A percentile compares a stretch with the other conserved stretches of the same genome.
Evolutionary conservation across 768 basidiomycete genomes (phyloP).

Genomic region (Boletellus emodensis): DNA sequence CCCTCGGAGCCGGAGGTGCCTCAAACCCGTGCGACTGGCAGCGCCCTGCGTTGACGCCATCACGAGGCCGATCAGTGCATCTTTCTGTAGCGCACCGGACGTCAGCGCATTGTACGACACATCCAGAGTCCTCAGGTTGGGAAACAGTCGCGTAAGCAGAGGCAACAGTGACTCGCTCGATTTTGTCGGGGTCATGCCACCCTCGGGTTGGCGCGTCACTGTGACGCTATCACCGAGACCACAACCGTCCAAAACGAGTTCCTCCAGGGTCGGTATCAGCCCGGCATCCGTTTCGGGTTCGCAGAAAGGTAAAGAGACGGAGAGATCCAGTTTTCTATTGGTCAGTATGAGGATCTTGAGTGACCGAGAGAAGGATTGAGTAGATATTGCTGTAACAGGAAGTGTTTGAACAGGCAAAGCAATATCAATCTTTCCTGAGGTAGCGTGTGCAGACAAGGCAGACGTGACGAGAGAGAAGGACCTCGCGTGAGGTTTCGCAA

Average conservation of each 20-base stretch:
- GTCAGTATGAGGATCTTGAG: slow-evolving; percentile 56
- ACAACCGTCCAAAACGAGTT: slow-evolving; percentile 72
- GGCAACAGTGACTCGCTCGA: slow-evolving; percentile 54
- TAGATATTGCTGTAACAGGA: slow-evolving; percentile 58
- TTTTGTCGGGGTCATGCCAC: slow-evolving; percentile 37
- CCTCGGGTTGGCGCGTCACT: slow-evolving; percentile 36
- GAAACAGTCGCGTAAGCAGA: slow-evolving; percentile 63
- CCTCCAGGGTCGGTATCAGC: slow-evolving; percentile 65
- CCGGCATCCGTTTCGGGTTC: slow-evolving; percentile 29
- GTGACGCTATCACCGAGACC: slow-evolving; percentile 58
- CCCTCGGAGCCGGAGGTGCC: slow-evolving; percentile 63
- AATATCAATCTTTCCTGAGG: slow-evolving; percentile 37
- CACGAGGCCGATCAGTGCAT: slow-evolving; percentile 48
- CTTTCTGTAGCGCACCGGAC: slow-evolving; percentile 45
- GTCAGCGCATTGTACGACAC: slow-evolving; percentile 73
- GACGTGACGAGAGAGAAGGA: slow-evolving; percentile 54
- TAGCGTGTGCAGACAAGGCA: slow-evolving; percentile 5
- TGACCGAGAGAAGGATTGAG: slow-evolving; percentile 57
- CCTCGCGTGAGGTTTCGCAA: slow-evolving; percentile 49
- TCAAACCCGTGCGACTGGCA: slow-evolving; percentile 49
- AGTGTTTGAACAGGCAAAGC: slow-evolving; percentile 63
- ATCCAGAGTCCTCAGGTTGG: slow-evolving; percentile 63
- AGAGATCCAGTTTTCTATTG: slow-evolving; percentile 64
- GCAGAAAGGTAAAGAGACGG: slow-evolving; percentile 50
- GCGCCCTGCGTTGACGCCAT: slow-evolving; percentile 37